phyloP scores from a whole-genome alignment of 768 basidiomycete genomes.

The Tubosaeta sp. region DNA sequence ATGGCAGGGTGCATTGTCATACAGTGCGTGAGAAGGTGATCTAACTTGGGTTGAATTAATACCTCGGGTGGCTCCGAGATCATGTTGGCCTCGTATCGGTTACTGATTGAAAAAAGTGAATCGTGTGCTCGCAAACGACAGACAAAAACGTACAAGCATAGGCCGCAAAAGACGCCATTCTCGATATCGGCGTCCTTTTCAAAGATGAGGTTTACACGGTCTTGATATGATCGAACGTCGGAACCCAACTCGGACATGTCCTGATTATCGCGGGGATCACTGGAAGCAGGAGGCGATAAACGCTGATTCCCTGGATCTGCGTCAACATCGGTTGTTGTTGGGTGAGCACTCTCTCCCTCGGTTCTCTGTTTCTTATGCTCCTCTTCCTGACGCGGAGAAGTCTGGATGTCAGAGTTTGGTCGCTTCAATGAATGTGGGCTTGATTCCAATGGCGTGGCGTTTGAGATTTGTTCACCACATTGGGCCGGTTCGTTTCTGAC shows the following conservation, averaged over 20 bases:
- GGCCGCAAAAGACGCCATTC: conserved; percentile 36
- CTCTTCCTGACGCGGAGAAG: conserved; percentile 4
- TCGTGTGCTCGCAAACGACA: not conserved
- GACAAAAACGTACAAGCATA: conserved; percentile 47
- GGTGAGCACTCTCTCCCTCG: conserved; percentile 2
- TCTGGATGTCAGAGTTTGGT: conserved; percentile 9
- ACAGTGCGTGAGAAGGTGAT: conserved; percentile 48
- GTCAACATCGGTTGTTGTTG: not conserved
- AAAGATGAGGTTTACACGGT: conserved; percentile 38
- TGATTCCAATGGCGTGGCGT: not conserved
- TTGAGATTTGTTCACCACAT: not conserved
- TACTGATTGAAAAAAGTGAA: conserved; percentile 12
- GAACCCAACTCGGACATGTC: not conserved
- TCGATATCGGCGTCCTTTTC: conserved; percentile 29
- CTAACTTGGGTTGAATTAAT: conserved; percentile 28
- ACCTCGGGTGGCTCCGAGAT: conserved; percentile 29
- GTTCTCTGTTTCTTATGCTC: conserved; percentile 20
- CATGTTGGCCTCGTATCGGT: conserved; percentile 26
- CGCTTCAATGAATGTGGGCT: conserved; percentile 15
- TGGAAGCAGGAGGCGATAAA: not conserved
- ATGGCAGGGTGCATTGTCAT: conserved; percentile 43
- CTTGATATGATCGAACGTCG: conserved; percentile 38
- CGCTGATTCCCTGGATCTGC: not conserved
- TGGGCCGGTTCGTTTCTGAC: not conserved
- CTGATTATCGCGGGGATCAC: not conserved